Evolutionary conservation across 805 yeast species (phyloP), one percentile per base, ranked within the genome.

Genomic region (Pichia heedii): DNA sequence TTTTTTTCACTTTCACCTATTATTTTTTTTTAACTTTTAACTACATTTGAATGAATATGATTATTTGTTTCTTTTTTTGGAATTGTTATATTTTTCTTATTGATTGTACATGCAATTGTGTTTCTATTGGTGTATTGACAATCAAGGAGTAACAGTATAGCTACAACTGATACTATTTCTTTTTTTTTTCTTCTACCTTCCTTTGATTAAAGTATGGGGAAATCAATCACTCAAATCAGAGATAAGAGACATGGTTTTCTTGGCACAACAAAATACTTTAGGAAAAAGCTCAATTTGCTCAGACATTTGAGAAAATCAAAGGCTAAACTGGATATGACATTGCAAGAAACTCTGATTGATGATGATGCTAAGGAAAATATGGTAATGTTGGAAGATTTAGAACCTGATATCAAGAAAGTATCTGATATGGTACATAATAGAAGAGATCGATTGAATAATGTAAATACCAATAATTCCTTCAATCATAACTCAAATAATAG

Each of bases 221-320:
- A 41, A 37, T 16, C 26, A 8, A 13, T 26, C 2, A 21, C 4
- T 15, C 18, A n/a, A 29, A 15, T 9, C 3, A 18, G 19, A 21
- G 5, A n/a, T 18, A 15, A 19, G 18, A 11, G 33, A 16, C 32
- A 12, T 15, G 7, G 16, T 29, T 29, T 10, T 16, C 18, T 5
- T 9, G 32, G 32, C 12, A 29, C 32, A 15, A 29, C 32, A 29
- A 29, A 29, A 26, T 29, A 33, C 19, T 44, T 21, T 16, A 44
- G 24, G 13, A 39, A 26, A 21, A 35, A 39, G 20, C 27, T 43
- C 8, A n/a, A 34, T n/a, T 30, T 48, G 18, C 16, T 40, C 13
- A 37, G 33, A 22, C 51, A 49, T 35, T n/a, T 49, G 7, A 19
- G 22, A 15, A 22, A 37, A 5, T 29, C 51, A 5, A 33, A 39